Evolutionary conservation across 2,329 filamentous ascomycete species (phyloP), one percentile per base, ranked within the genome.

Genomic region (Aaosphaeria arxii): DNA sequence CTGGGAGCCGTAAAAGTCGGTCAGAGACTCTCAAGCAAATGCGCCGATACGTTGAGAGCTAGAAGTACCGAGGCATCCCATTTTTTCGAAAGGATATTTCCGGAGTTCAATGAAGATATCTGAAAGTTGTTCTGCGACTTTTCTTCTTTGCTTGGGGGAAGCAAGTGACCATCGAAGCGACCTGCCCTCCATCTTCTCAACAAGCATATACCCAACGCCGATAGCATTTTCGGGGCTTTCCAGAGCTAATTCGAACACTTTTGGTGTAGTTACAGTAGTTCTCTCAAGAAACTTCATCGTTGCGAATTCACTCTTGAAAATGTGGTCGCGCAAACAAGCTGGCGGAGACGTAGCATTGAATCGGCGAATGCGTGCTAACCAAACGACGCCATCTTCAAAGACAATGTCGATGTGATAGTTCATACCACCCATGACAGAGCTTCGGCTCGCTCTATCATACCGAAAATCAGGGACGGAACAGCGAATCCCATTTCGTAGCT

Each of bases 91-190:
- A 0, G 71, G 66, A 42, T 69, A 55, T 41, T 58, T 66, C n/a
- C 59, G 43, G 46, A 76, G 57, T 51, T 76, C 70, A 9, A 74
- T 58, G 44, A 69, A 72, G 5, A 67, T 62, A 51, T 75, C 67
- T 0, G 66, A 69, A 24, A 76, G 56, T 43, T 75, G 70, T 4
- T 46, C 42, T 57, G 72, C 70, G 1, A 75, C 57, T 42, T 66
- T 72, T 17, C 31, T 5, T 48, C 50, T 67, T 45, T 36, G 33
- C 9, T 9, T 3, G 2, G 9, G 9, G 13, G 9, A 11, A 9
- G 33, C 33, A 11, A 9, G 9, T 11, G 9, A 9, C 33, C 9
- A 36, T 9, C 13, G 9, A 11, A 36, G 13, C 13, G 33, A 13
- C 33, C 13, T 36, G 9, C 33, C 33, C 13, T 9, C 9, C 13